A percentile compares a stretch with the other conserved stretches of the same genome.
phyloP scores from a whole-genome alignment of 257 asterid genomes.

The Cynanchum wilfordii region DNA sequence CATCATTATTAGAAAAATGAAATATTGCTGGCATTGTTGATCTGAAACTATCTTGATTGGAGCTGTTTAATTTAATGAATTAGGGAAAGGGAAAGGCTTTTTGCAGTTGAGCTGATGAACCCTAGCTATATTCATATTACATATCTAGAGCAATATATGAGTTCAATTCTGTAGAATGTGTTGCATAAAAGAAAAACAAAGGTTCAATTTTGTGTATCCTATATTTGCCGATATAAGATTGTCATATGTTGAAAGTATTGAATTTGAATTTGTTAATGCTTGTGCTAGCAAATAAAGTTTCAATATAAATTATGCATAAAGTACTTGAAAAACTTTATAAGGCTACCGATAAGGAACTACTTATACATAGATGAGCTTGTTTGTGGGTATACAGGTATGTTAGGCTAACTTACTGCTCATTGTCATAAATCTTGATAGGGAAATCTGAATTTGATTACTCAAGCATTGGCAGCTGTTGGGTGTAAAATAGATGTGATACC shows the following conservation, averaged over 20 bases:
- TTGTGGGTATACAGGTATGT: not conserved
- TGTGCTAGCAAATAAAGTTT: not conserved
- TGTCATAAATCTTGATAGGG: conserved; percentile 44
- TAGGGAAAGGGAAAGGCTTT: not conserved
- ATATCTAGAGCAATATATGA: not conserved
- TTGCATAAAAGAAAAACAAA: not conserved
- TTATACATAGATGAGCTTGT: not conserved
- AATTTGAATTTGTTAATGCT: not conserved
- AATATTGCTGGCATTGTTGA: too few species aligned
- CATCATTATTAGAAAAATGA: not conserved
- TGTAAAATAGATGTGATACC: conserved; percentile 84
- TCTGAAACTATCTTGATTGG: not conserved
- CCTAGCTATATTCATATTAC: not conserved
- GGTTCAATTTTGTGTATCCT: not conserved
- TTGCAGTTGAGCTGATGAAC: not conserved
- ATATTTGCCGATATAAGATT: not conserved
- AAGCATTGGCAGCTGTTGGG: conserved; percentile 93
- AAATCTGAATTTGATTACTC: conserved; percentile 89
- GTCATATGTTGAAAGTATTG: not conserved
- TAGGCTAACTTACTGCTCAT: not conserved
- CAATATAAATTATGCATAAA: not conserved
- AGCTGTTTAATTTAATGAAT: not conserved
- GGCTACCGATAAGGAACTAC: not conserved
- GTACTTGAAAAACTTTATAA: not conserved
- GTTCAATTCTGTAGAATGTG: not conserved